Evolutionary conservation across 73 alveolate genomes (phyloP).

Genomic region (Stentor roeselii): DNA sequence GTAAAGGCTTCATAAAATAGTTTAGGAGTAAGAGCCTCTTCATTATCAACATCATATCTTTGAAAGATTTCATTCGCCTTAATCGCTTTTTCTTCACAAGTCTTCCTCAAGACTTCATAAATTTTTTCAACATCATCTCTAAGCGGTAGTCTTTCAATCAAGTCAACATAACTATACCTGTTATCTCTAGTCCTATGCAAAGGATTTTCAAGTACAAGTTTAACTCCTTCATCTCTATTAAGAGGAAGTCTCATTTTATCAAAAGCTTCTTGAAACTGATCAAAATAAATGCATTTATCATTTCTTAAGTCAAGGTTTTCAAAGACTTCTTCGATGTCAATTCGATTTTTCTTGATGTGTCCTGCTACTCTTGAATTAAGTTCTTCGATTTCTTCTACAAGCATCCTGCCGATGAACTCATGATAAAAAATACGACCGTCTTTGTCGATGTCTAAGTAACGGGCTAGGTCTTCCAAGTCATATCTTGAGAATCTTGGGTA

Average conservation of each 20-base stretch:
- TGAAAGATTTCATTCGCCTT: neutral
- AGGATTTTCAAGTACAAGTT: neutral
- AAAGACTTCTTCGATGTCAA: neutral
- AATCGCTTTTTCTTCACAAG: neutral
- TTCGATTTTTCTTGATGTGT: neutral
- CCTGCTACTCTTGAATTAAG: neutral
- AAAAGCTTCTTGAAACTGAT: conserved; percentile 2
- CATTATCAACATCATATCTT: conserved; percentile 4
- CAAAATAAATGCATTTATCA: conserved; percentile 6
- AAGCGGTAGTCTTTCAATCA: neutral
- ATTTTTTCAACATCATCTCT: neutral
- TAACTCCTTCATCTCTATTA: neutral
- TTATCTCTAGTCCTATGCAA: conserved; percentile 22
- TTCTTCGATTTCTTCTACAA: neutral
- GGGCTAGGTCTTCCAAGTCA: neutral
- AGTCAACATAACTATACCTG: neutral
- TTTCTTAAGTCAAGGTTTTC: neutral
- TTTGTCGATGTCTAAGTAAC: neutral
- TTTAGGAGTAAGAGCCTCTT: neutral
- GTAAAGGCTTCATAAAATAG: conserved; percentile 2
- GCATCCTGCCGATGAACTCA: neutral
- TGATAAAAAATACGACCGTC: conserved; percentile 12
- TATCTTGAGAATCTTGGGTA: conserved; percentile 7
- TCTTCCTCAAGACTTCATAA: neutral
- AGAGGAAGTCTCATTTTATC: neutral